Conservation (phyloP, 1,139 yeast genomes). For the Eremothecium sinecaudum region DNA sequence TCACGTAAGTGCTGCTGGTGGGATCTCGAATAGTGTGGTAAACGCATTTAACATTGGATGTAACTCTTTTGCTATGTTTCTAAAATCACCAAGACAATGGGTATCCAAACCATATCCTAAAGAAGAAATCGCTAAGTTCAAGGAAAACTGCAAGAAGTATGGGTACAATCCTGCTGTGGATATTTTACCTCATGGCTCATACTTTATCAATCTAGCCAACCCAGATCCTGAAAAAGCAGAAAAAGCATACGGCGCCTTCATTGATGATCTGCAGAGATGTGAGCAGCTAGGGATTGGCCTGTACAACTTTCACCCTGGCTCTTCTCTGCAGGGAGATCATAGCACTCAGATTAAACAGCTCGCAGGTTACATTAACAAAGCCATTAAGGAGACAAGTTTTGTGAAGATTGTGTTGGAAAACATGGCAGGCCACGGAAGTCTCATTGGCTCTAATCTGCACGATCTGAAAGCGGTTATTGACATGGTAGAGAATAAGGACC, state of each 20-base stretch:
- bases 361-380: constrained; percentile 72
- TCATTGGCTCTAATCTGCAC: constrained; percentile 73
- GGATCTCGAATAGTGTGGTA: constrained; percentile 61
- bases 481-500: constrained; percentile 59
- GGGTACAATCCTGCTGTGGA: constrained; percentile 69
- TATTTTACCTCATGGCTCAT: constrained; percentile 88
- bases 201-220: constrained; percentile 82
- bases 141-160: constrained; percentile 47
- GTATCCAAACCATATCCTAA: constrained; percentile 63
- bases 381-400: constrained; percentile 59
- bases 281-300: constrained; percentile 75
- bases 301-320: constrained; percentile 94
- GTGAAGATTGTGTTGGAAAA: constrained; percentile 89
- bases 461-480: constrained; percentile 71
- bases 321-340: constrained; percentile 69
- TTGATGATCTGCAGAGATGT: constrained; percentile 82
- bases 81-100: constrained; percentile 90
- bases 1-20: constrained; percentile 67
- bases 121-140: constrained; percentile 61
- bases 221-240: constrained; percentile 74
- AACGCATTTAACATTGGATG: constrained; percentile 73
- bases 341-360: constrained; percentile 51
- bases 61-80: constrained; percentile 80
- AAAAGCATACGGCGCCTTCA: constrained; percentile 67
- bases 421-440: constrained; percentile 95